Evolutionary conservation across 352 stramenopile genomes (phyloP), one percentile per base, ranked within the genome.

Genomic region (Pythium plurisporium): DNA sequence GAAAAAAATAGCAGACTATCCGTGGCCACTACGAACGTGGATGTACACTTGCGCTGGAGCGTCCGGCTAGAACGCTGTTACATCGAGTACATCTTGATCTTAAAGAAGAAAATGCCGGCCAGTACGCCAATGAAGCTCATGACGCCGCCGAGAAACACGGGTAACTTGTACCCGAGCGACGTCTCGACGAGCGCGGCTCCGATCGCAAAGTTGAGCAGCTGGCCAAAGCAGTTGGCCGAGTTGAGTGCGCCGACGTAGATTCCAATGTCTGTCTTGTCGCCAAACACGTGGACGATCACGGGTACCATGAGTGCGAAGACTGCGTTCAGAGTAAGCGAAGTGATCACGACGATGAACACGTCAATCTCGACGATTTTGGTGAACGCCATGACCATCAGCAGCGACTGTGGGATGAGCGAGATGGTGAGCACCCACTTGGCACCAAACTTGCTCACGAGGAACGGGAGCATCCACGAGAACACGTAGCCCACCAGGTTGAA

Each of bases 291-390:
- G 20, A 76, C 27, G 40, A 86, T 81, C 11, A 89, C 55, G 7
- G 76, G 79, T 5, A 89, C 79, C 23, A 87, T 70, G 49, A 89
- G 67, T 6, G 79, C 67, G 33, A 85, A 85, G 29, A 86, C 46
- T 12, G 73, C 86, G 5, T 73, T 40, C 44, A 80, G 72, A 0
- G 77, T 73, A 45, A 84, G 73, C 33, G 59, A 59, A 3, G 67
- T 76, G 61, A 79, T 57, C 0, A 66, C 63, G n/a, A 82, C 67
- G 10, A 76, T 45, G 25, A 69, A 55, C 10, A 80, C 54, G 51
- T 70, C 65, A 45, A 80, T 52, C 0, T 57, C 65, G 11, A 72
- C 62, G 51, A 41, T 65, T 25, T 44, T 69, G 10, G 52, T 65
- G 54, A 66, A 83, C 7, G 74, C 69, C 66, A 83, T 70, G 46